Evolutionary conservation across 306 rosid species (phyloP).

Genomic region (Ormosia emarginata): DNA sequence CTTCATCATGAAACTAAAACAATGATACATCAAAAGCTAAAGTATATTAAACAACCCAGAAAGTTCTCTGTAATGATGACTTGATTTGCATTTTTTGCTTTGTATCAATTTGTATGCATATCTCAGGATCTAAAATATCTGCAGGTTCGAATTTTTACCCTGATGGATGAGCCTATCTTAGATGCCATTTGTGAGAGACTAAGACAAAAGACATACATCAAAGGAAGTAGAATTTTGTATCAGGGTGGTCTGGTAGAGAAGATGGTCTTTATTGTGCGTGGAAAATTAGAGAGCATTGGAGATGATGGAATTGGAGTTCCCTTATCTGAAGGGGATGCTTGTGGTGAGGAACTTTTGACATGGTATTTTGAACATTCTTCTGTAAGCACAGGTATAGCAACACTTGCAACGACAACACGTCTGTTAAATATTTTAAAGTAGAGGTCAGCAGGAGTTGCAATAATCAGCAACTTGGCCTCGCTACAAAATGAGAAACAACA

Average conservation of each 20-base stretch:
- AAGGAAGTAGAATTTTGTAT: conserved; percentile 57
- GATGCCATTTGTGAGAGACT: conserved; percentile 73
- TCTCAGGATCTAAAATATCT: not conserved
- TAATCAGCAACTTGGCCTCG: not conserved
- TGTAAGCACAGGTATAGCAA: conserved; percentile 54
- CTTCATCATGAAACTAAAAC: not conserved
- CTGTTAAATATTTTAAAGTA: not conserved
- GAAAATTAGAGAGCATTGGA: conserved; percentile 65
- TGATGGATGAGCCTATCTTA: conserved; percentile 71
- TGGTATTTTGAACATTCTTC: conserved; percentile 88
- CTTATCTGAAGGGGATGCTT: conserved; percentile 67
- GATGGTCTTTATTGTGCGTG: conserved; percentile 81
- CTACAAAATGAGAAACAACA: not conserved
- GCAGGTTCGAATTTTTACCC: conserved; percentile 72
- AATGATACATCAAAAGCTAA: not conserved
- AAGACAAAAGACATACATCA: conserved; percentile 67
- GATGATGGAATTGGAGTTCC: conserved; percentile 47
- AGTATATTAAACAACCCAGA: not conserved
- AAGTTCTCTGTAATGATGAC: not conserved
- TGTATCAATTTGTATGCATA: not conserved
- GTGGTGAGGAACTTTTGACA: conserved; percentile 78
- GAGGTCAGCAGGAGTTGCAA: not conserved
- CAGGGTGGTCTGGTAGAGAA: conserved; percentile 62
- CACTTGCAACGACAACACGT: not conserved
- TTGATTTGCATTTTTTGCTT: not conserved